Evolutionary conservation across 805 yeast genomes (phyloP).

Genomic region (Ogataea ganodermae): DNA sequence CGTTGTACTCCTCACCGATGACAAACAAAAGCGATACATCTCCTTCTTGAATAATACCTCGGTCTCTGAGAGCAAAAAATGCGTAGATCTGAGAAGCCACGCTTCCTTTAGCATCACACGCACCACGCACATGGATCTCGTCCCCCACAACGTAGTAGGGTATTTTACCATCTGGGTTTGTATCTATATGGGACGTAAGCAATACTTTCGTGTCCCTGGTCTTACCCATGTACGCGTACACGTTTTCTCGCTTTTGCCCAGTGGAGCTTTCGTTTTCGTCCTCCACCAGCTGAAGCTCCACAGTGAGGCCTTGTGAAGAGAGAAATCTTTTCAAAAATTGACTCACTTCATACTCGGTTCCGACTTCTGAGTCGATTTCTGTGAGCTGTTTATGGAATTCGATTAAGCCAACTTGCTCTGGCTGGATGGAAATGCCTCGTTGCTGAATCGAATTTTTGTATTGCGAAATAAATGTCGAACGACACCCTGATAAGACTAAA

Average conservation of each 20-base stretch:
- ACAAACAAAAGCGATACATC: conserved; percentile 57
- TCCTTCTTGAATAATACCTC: conserved; percentile 44
- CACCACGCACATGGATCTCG: conserved; percentile 58
- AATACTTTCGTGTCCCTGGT: conserved; percentile 48
- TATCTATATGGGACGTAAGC: conserved; percentile 46
- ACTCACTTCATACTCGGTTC: conserved; percentile 10
- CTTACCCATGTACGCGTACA: conserved; percentile 52
- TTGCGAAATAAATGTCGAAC: too few relatives aligned
- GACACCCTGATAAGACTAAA: too few relatives aligned
- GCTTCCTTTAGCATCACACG: conserved; percentile 63
- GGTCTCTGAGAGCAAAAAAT: conserved; percentile 41
- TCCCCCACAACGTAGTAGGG: conserved; percentile 36
- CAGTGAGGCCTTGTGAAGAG: conserved; percentile 11
- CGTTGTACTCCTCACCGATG: conserved; percentile 64
- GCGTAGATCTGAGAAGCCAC: conserved; percentile 58
- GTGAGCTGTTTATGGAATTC: conserved; percentile 11
- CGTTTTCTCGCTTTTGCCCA: conserved; percentile 38
- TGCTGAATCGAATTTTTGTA: too few relatives aligned
- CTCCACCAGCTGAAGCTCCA: conserved; percentile 13
- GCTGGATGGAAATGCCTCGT: background rate
- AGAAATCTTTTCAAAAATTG: conserved; percentile 7
- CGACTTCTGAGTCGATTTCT: conserved; percentile 12
- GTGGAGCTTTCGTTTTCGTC: conserved; percentile 5
- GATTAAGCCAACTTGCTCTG: background rate
- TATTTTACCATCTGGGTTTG: conserved; percentile 40